Conservation (phyloP, 208 protist species). For the Crithidia expoeki region DNA sequence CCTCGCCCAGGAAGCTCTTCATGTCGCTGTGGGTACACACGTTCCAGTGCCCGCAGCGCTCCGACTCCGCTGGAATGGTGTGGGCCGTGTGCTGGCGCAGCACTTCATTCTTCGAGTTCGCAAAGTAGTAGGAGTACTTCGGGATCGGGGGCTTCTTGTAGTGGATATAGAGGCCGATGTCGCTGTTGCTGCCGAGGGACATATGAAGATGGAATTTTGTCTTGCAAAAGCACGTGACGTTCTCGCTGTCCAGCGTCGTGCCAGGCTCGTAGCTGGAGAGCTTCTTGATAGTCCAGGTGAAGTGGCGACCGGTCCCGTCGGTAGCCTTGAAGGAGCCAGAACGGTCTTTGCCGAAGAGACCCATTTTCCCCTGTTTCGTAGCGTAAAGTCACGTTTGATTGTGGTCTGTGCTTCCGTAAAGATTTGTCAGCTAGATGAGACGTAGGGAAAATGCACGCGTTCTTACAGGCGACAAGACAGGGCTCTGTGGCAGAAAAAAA, state of each 20-base stretch:
- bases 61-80: conserved; percentile 71
- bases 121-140: conserved; percentile 91
- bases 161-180: conserved; percentile 85
- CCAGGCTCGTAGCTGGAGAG: conserved; percentile 47
- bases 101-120: conserved; percentile 55
- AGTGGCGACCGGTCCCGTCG: conserved; percentile 51
- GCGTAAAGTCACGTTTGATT: too few relatives aligned
- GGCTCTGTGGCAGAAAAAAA: too few relatives aligned
- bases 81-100: conserved; percentile 91
- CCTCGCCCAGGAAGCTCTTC: conserved; percentile 48
- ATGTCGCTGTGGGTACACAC: conserved; percentile 66
- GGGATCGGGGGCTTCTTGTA: conserved; percentile 87
- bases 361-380: too few relatives aligned
- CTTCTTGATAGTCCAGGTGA: conserved; percentile 72
- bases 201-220: conserved; percentile 91
- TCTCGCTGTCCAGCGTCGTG: conserved; percentile 73
- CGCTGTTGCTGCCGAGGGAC: conserved; percentile 45
- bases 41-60: conserved; percentile 91
- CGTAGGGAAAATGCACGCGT: too few relatives aligned
- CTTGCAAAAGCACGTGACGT: conserved; percentile 61
- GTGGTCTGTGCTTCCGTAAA: too few relatives aligned
- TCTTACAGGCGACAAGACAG: too few relatives aligned
- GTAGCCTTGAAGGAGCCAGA: conserved; percentile 59
- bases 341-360: conserved; percentile 76
- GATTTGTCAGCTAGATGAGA: too few relatives aligned